Evolutionary conservation across 2,329 filamentous ascomycete species (phyloP), one percentile per base, ranked within the genome.

Genomic region (Calonectria leucothoes): DNA sequence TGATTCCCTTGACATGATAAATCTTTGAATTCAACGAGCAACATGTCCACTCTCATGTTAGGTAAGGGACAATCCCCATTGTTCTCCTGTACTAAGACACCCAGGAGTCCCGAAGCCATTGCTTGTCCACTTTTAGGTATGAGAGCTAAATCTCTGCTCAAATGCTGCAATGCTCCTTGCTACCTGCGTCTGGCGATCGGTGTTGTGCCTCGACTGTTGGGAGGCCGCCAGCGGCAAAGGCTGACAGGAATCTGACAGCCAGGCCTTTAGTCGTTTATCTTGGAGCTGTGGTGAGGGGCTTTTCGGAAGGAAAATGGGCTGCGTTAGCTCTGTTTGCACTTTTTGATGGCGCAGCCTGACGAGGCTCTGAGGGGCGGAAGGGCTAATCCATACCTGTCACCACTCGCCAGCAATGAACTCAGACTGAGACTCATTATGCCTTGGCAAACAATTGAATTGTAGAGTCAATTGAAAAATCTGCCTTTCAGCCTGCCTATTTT

Each of bases 381-480:
- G 55, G 33, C 23, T 10, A 1, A 39, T 12, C 20, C 33, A 27
- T 27, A 61, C 55, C 33, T 37, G 33, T 23, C 23, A 39, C 35
- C 55, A n/a, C 35, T 29, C 33, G 55, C 33, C 5, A 61, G 55
- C 6, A 37, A 39, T 20, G 55, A 61, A 8, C 23, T 27, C 37
- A 61, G 33, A 23, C 55, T 39, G 25, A 35, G 55, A 25, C 55
- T 61, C 55, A 61, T 61, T 61, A 39, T 61, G 55, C 55, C 55
- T 61, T 25, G 55, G 55, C 55, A 33, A 61, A 39, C 23, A 61
- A 27, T 12, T 17, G 23, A 61, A 61, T 27, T 61, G 23, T 39
- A 61, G 39, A 61, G 27, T 39, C 7, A 29, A 29, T 39, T 39
- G n/a, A 12, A 27, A 27, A 42, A 7, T 61, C 33, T 61, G 55